A percentile compares a stretch with the other conserved stretches of the same genome.
Conservation (phyloP, 2,329 filamentous ascomycete species). For the Pseudocercospora pini-densiflorae region DNA sequence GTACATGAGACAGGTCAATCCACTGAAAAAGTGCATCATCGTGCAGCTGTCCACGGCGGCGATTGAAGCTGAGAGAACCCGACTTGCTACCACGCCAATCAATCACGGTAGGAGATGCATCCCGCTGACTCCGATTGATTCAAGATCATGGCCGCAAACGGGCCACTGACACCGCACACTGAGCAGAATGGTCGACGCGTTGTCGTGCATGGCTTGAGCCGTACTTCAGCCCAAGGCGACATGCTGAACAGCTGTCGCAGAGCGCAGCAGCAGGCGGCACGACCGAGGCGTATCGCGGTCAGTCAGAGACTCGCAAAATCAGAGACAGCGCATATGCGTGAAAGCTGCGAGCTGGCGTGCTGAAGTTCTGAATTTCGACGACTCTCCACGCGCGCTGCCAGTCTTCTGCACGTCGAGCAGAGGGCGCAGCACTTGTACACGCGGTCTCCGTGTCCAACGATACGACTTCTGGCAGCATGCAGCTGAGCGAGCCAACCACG, state of each 20-base stretch:
- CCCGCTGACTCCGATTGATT: conserved; percentile 20
- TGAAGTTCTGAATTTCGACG: background rate
- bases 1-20: conserved; percentile 21
- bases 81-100: conserved; percentile 17
- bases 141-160: conserved; percentile 16
- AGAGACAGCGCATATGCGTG: background rate
- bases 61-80: conserved; percentile 12
- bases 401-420: background rate
- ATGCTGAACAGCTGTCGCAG: conserved; percentile 6
- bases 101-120: conserved; percentile 12
- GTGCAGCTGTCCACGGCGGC: conserved; percentile 17
- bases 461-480: conserved; percentile 21
- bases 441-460: conserved; percentile 1
- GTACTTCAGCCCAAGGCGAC: conserved; percentile 16
- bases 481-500: conserved; percentile 21
- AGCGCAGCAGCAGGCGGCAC: conserved; percentile 7
- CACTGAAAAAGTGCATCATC: conserved; percentile 19
- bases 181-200: conserved; percentile 2
- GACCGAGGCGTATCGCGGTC: conserved; percentile 16
- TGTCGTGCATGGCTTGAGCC: conserved; percentile 18
- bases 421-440: background rate
- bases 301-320: background rate
- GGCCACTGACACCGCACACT: conserved; percentile 19
- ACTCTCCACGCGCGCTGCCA: background rate
- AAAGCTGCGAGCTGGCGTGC: background rate